Percentiles rank a stretch among this genome's conserved stretches.
Evolutionary conservation across 2,329 filamentous ascomycete species (phyloP).

Genomic region (Fusarium decemcellulare): DNA sequence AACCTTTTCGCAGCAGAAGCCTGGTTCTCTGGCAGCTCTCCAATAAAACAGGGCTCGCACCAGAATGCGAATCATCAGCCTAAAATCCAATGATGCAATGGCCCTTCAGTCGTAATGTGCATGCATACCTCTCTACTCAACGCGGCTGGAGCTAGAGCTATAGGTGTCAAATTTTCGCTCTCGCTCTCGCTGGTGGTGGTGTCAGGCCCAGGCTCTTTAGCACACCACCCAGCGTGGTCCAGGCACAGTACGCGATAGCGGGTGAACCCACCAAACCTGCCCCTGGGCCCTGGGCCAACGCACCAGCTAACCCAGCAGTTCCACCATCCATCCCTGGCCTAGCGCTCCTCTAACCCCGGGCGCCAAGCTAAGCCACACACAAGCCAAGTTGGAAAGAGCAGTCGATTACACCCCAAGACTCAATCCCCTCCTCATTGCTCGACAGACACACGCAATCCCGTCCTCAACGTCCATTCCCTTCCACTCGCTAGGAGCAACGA

Average conservation of each 20-base stretch:
- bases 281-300: conserved; percentile 38
- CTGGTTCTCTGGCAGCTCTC: background rate
- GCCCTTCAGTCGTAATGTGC: too few relatives aligned
- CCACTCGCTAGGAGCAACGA: conserved; percentile 19
- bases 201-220: too few relatives aligned
- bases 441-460: conserved; percentile 11
- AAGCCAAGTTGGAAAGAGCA: conserved; percentile 38
- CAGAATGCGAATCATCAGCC: too few relatives aligned
- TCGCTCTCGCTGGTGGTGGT: too few relatives aligned
- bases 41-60: background rate
- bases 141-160: too few relatives aligned
- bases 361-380: conserved; percentile 36
- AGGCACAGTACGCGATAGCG: conserved; percentile 7
- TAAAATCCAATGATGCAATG: too few relatives aligned
- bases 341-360: conserved; percentile 28
- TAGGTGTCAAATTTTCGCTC: too few relatives aligned
- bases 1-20: background rate
- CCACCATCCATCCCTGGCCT: conserved; percentile 34
- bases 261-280: conserved; percentile 15
- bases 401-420: conserved; percentile 35
- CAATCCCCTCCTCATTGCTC: conserved; percentile 36
- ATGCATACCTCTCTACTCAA: too few relatives aligned
- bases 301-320: conserved; percentile 23
- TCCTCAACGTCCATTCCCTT: conserved; percentile 36
- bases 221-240: background rate